Percentiles rank a stretch among this genome's conserved stretches.
Conservation (phyloP, 2,329 filamentous ascomycete species). For the Corinectria fuckeliana region DNA sequence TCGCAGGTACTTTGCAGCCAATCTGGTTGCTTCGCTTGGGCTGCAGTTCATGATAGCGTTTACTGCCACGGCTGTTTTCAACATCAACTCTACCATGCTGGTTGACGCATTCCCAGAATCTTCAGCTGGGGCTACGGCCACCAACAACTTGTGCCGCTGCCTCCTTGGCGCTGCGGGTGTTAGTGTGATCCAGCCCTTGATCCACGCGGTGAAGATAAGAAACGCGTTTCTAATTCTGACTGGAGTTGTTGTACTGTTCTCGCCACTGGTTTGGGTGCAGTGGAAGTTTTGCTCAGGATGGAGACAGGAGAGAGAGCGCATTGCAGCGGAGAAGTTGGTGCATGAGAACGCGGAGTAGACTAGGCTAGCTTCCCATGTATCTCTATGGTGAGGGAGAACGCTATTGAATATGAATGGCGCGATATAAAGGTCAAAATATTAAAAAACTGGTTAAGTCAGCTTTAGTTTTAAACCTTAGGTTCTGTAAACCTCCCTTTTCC, state of each 20-base stretch:
- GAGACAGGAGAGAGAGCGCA: not conserved
- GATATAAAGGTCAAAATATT: no score
- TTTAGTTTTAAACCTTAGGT: no score
- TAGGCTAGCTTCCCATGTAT: no score
- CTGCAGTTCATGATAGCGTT: slow-evolving; percentile 46
- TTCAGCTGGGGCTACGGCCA: slow-evolving; percentile 42
- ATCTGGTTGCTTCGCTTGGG: slow-evolving; percentile 37
- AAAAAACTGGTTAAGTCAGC: no score
- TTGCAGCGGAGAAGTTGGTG: not conserved
- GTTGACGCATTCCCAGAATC: slow-evolving; percentile 42
- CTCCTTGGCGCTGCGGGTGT: slow-evolving; percentile 40
- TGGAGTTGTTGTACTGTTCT: not conserved
- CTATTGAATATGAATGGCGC: no score
- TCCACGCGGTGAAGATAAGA: slow-evolving; percentile 7
- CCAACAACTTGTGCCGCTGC: slow-evolving; percentile 44
- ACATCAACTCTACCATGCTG: slow-evolving; percentile 43
- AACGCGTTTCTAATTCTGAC: slow-evolving; percentile 9
- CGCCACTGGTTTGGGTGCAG: slow-evolving; percentile 9
- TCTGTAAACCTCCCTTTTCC: no score
- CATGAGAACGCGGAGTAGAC: not conserved
- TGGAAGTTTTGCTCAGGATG: not conserved
- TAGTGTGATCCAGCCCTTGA: slow-evolving; percentile 18
- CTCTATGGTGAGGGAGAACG: no score
- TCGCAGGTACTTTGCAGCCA: not conserved
- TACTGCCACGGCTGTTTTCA: slow-evolving; percentile 46